Evolutionary conservation across 2,329 filamentous ascomycete species (phyloP), one percentile per base, ranked within the genome.

Genomic region (Dactylonectria macrodidyma): DNA sequence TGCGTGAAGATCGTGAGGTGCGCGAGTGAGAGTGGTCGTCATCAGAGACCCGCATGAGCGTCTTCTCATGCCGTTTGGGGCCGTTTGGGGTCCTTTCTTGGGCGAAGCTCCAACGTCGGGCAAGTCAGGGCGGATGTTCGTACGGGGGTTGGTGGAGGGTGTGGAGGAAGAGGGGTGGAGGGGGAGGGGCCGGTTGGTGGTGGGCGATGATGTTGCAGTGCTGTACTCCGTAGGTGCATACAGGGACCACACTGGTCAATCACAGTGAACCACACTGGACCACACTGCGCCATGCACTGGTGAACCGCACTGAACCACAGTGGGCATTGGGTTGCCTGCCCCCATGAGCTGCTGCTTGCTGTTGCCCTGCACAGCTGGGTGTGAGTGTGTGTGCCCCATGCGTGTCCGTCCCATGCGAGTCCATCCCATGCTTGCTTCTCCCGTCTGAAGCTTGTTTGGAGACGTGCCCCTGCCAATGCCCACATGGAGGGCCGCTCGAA

Each of bases 361-460:
- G 36, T 9, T 38, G 36, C 36, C 26, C 26, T 38, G 36, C 9
- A 38, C 36, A 11, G 36, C 36, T 38, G 36, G 5, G 36, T 11
- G 36, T 11, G 14, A 8, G 41, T 61, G 65, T 48, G 19, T 62
- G 19, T 48, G 22, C 46, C 11, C 36, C 14, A 41, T 41, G 3
- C 36, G 14, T 16, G 36, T 41, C 36, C 11, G 14, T 16, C 14
- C 14, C 47, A 30, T 30, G 26, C 26, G 26, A 30, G 26, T 26
- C 47, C 30, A 26, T 19, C 30, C 30, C 51, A 11, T 54, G 66
- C 60, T 69, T 75, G 69, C 71, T 72, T 73, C 69, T 73, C 57
- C 72, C 73, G 68, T 71, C 64, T 63, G 75, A 76, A 76, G 74
- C 74, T 76, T 76, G 74, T 76, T 76, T 75, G 67, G 70, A 65